Conservation (phyloP, 2,329 filamentous ascomycete genomes). For the Pseudogymnoascus sp. region DNA sequence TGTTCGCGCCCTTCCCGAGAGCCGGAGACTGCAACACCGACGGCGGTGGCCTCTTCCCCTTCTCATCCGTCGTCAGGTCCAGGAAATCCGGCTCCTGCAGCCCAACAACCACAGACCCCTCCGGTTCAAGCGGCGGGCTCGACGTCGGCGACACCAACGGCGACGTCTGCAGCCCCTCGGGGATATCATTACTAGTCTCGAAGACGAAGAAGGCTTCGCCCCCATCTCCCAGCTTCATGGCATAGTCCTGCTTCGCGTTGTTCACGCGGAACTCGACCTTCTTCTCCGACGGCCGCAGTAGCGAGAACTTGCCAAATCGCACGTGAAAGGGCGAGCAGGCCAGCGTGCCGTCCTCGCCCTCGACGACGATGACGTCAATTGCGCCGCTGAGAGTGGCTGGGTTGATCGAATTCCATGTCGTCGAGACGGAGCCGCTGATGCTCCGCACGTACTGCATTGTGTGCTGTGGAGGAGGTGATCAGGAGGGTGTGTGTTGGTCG, state of each 20-base stretch:
- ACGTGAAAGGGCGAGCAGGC: slow-evolving; percentile 97
- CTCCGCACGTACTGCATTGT: slow-evolving; percentile 97
- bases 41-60: slow-evolving; percentile 40
- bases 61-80: slow-evolving; percentile 45
- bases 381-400: slow-evolving; percentile 93
- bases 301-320: slow-evolving; percentile 96
- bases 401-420: slow-evolving; percentile 99
- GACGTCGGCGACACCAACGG: slow-evolving; percentile 84
- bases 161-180: slow-evolving; percentile 89
- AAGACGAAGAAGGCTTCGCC: slow-evolving; percentile 99
- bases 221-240: slow-evolving; percentile 97
- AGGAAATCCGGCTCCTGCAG: slow-evolving; percentile 66
- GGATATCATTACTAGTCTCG: slow-evolving; percentile 85
- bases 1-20: slow-evolving; percentile 27
- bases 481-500: not conserved
- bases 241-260: slow-evolving; percentile 81
- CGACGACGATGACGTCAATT: slow-evolving; percentile 97
- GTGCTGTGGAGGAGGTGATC: slow-evolving; percentile 26
- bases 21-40: slow-evolving; percentile 37
- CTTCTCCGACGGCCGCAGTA: slow-evolving; percentile 91
- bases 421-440: slow-evolving; percentile 90
- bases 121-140: slow-evolving; percentile 63
- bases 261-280: slow-evolving; percentile 99
- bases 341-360: slow-evolving; percentile 84
- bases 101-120: slow-evolving; percentile 37